These are phyloP conservation scores for Calophaca sinica DNA, from an alignment of 306 rosid genomes.

Conservation along the genomic window DNA sequence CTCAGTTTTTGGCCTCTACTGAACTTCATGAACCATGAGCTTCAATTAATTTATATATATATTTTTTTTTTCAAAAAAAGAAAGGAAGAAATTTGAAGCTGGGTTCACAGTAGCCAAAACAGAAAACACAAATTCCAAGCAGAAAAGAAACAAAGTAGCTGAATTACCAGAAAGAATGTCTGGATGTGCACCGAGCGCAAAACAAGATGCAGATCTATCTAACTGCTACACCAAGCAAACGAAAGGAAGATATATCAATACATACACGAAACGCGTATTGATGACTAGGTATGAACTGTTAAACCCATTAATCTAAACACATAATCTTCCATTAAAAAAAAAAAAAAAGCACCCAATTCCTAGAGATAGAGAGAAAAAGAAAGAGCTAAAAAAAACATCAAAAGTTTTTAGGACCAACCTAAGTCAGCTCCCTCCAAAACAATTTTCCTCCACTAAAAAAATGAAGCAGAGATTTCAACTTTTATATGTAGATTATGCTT, in stretches of 20 bases:
- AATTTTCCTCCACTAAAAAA: constrained; percentile 55
- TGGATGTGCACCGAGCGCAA: constrained; percentile 46
- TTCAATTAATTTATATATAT: constrained; percentile 3
- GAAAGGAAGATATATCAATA: constrained; percentile 48
- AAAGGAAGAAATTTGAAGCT: constrained; percentile 30
- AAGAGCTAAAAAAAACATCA: constrained; percentile 18
- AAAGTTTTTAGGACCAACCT: constrained; percentile 33
- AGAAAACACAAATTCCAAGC: constrained; percentile 57
- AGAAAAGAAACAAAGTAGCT: constrained; percentile 47
- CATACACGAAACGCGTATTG: constrained; percentile 72
- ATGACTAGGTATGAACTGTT: constrained; percentile 87
- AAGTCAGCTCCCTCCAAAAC: constrained; percentile 57
- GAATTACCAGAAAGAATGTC: constrained; percentile 69
- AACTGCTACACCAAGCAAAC: constrained; percentile 61
- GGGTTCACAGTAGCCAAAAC: constrained; percentile 50
- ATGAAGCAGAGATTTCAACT: constrained; percentile 44
- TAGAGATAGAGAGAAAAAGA: constrained; percentile 39
- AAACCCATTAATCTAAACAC: constrained; percentile 60
- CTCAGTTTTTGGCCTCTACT: constrained; percentile 2
- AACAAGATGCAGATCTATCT: constrained; percentile 72
- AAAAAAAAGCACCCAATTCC: constrained; percentile 27
- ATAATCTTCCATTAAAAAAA: constrained; percentile 48
- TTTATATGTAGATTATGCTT: constrained; percentile 41
- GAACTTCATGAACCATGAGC: constrained; percentile 36
- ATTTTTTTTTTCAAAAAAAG: neutral